Conservation (phyloP, 768 basidiomycete genomes). For the Strobilomyces confusus region DNA sequence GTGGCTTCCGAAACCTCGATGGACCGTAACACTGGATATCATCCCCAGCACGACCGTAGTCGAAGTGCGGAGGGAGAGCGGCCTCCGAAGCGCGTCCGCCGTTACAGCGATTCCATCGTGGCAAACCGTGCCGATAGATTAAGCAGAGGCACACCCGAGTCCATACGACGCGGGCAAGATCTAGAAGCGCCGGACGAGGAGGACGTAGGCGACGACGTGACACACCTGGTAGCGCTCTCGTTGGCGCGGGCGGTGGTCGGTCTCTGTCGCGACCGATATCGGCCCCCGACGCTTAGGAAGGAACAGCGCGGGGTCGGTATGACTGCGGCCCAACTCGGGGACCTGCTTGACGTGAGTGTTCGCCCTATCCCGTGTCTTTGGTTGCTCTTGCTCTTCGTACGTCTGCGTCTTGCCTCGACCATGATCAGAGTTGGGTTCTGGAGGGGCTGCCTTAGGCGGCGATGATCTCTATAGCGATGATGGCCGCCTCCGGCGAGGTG, state of each 20-base stretch:
- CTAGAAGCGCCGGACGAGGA: slow-evolving; percentile 4
- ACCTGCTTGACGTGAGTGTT: slow-evolving; percentile 31
- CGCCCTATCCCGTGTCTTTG: not conserved
- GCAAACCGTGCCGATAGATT: slow-evolving; percentile 10
- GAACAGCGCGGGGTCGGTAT: slow-evolving; percentile 15
- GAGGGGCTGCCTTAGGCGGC: slow-evolving; percentile 15
- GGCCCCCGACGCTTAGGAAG: not conserved
- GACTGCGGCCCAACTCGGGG: slow-evolving; percentile 30
- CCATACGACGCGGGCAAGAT: not conserved
- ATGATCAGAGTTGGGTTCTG: slow-evolving; percentile 14
- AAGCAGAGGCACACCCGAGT: slow-evolving; percentile 11
- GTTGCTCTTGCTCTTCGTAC: not conserved
- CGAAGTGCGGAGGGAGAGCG: slow-evolving; percentile 25
- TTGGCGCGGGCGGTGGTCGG: slow-evolving; percentile 22
- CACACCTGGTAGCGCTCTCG: slow-evolving; percentile 14
- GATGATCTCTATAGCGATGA: slow-evolving; percentile 10
- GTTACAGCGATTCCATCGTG: slow-evolving; percentile 12
- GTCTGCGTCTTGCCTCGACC: slow-evolving; percentile 6
- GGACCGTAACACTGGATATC: slow-evolving; percentile 4
- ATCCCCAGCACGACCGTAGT: slow-evolving; percentile 11
- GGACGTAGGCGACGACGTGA: not conserved
- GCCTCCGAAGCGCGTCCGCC: slow-evolving; percentile 26
- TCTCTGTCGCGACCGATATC: slow-evolving; percentile 24
- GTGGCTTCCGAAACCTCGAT: slow-evolving; percentile 2
- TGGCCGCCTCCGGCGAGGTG: not conserved